A percentile compares a stretch with the other conserved stretches of the same genome.
phyloP scores from a whole-genome alignment of 2,329 filamentous ascomycete genomes.

The Sporothrix mexicana region DNA sequence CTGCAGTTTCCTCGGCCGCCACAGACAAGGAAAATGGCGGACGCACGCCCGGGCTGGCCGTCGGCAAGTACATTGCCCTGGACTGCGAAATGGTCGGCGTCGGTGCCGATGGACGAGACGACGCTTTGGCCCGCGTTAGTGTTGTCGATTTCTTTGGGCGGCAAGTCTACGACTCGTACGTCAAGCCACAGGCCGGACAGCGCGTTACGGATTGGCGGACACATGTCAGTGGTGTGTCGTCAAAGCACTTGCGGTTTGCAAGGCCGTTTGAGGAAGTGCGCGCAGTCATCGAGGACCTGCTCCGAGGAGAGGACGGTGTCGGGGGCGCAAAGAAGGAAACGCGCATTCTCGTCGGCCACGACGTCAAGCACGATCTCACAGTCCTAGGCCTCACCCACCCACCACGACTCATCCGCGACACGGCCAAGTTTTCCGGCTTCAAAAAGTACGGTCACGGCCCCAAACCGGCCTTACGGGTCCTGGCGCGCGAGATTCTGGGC shows the following conservation, averaged over 20 bases:
- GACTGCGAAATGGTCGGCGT: constrained; percentile 99
- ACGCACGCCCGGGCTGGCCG: constrained; percentile 63
- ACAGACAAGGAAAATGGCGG: constrained; percentile 65
- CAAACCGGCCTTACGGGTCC: constrained; percentile 68
- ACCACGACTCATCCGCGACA: constrained; percentile 80
- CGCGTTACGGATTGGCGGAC: constrained; percentile 91
- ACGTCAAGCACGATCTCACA: constrained; percentile 77
- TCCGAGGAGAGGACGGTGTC: constrained; percentile 55
- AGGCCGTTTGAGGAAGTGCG: constrained; percentile 80
- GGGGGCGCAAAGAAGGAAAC: constrained; percentile 18
- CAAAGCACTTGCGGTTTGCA: constrained; percentile 72
- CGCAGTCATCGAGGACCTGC: constrained; percentile 68
- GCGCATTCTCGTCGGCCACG: constrained; percentile 81
- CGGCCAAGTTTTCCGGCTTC: constrained; percentile 77
- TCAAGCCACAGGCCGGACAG: constrained; percentile 75
- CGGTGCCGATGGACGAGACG: constrained; percentile 70
- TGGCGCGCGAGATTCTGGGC: constrained; percentile 63
- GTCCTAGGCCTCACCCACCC: constrained; percentile 81
- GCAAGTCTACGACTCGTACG: constrained; percentile 93
- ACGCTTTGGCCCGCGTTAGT: constrained; percentile 83
- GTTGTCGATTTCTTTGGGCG: constrained; percentile 92
- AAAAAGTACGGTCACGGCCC: constrained; percentile 69
- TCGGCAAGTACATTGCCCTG: constrained; percentile 89
- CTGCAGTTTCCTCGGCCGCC: constrained; percentile 51
- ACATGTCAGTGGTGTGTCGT: constrained; percentile 78